Base-by-base conservation (phyloP, 805 yeast genomes). In the Sugiyamaella boreocaroliniensis region DNA sequence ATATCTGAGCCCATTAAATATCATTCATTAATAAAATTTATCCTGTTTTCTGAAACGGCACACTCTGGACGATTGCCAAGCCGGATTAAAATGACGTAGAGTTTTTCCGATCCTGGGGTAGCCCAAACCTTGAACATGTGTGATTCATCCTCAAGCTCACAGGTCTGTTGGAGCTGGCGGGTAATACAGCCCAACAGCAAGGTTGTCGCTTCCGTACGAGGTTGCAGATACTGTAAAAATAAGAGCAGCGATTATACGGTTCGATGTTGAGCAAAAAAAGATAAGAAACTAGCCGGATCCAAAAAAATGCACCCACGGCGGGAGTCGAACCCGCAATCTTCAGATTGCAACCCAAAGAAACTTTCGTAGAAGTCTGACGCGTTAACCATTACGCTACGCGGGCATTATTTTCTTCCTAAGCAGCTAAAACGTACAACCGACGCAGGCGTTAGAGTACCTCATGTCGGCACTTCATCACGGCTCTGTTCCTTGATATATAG, bases 241-340 rank as follows among this genome's bases (percentile, higher is more conserved):
- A 6, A 22, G 3, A 22, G 6, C 26, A 22, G 6, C 26, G 6
- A 22, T 22, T 22, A 22, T 22, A 22, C 6, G 26, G 26, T 3
- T 4, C 26, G 26, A 22, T 22, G 26, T n/a, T n/a, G 26, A 6
- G 26, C 26, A 3, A 22, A 22, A 22, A 22, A 22, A 22, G 6
- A 22, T 3, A 22, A 22, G 3, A 22, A 22, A 3, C 26, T 22
- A 22, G 6, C n/a, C 8, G 37, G 37, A 32, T 11, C n/a, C 37
- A 48, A 55, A 55, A 50, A 29, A 16, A 51, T 48, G 54, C 69
- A 67, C 71, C 68, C 71, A 64, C 68, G 68, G 66, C 65, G 71
- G 71, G 71, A 67, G 64, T 67, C 71, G 71, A 67, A 67, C 71
- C 71, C 71, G 64, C 69, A 67, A 63, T 65, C 71, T 66, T 67